These are phyloP conservation scores for Fusarium ramigenum DNA, from an alignment of 2,329 filamentous ascomycete genomes.

Conservation along the genomic window DNA sequence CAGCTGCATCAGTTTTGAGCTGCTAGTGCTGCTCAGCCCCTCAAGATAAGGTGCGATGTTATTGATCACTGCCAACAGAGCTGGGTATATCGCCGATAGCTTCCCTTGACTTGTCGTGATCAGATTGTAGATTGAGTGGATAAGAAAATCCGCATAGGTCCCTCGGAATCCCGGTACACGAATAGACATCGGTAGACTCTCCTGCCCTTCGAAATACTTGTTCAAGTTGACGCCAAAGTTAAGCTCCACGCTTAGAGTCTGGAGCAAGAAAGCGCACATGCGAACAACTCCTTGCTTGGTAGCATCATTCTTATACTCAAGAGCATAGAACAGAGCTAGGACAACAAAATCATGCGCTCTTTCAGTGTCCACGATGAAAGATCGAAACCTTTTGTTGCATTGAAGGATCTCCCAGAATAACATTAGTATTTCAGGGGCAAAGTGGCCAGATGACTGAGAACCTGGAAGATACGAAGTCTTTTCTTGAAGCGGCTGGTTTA, in stretches of 20 bases:
- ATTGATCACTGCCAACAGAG: conserved; percentile 89
- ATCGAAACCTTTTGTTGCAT: conserved; percentile 96
- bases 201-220: conserved; percentile 86
- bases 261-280: conserved; percentile 97
- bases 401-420: conserved; percentile 97
- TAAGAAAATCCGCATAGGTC: conserved; percentile 91
- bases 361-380: conserved; percentile 96
- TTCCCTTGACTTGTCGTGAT: conserved; percentile 93
- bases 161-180: conserved; percentile 86
- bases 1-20: conserved; percentile 85
- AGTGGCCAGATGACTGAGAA: conserved; percentile 80
- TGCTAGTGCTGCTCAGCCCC: conserved; percentile 76
- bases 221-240: conserved; percentile 92
- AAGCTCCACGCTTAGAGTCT: conserved; percentile 92
- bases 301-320: conserved; percentile 86
- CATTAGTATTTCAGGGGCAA: conserved; percentile 95
- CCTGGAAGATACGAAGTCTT: conserved; percentile 90
- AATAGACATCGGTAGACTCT: conserved; percentile 84
- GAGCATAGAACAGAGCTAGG: conserved; percentile 88
- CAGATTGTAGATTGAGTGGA: conserved; percentile 92
- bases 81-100: conserved; percentile 90
- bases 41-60: conserved; percentile 90
- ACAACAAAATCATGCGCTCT: conserved; percentile 93
- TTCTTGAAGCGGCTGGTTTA: conserved; percentile 92
- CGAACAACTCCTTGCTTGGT: conserved; percentile 91